Percentiles rank a stretch among this genome's conserved stretches.
phyloP scores from a whole-genome alignment of 1,139 yeast species.

The Pneumocystis jirovecii region DNA sequence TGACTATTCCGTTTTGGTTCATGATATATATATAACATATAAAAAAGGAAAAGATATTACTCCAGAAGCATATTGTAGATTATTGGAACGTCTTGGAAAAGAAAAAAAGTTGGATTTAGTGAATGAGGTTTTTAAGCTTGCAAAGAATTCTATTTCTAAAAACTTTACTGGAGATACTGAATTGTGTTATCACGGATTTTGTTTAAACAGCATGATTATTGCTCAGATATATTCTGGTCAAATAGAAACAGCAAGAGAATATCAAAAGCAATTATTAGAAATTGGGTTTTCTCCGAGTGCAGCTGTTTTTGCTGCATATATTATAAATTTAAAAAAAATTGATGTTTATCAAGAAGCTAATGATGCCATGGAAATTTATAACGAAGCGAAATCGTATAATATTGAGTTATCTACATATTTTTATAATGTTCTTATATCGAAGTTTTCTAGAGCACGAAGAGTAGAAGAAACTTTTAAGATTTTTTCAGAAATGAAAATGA shows the following conservation, averaged over 20 bases:
- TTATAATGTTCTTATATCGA: slow-evolving; percentile 27
- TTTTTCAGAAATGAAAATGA: slow-evolving; percentile 24
- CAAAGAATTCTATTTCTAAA: background rate
- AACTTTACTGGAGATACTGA: background rate
- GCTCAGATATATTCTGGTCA: slow-evolving; percentile 11
- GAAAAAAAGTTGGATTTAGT: background rate
- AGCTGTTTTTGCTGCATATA: slow-evolving; percentile 25
- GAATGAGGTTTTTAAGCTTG: background rate
- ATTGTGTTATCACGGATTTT: slow-evolving; percentile 5
- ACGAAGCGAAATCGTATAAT: slow-evolving; percentile 24
- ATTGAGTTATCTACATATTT: slow-evolving; percentile 24
- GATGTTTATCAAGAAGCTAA: slow-evolving; percentile 23
- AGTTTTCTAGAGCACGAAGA: slow-evolving; percentile 27
- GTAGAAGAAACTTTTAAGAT: slow-evolving; percentile 22
- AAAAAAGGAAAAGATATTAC: slow-evolving; percentile 1
- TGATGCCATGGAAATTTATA: slow-evolving; percentile 24
- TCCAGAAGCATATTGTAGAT: background rate
- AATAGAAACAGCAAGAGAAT: slow-evolving; percentile 8
- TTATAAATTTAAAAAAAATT: slow-evolving; percentile 20
- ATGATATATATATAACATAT: slow-evolving; percentile 1
- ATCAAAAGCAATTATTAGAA: slow-evolving; percentile 19
- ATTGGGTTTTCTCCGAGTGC: slow-evolving; percentile 27
- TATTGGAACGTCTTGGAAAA: slow-evolving; percentile 1
- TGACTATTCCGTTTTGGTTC: background rate
- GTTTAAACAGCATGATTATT: slow-evolving; percentile 12